Evolutionary conservation across 2,329 filamentous ascomycete species (phyloP), one percentile per base, ranked within the genome.

Genomic region (Botrytis byssoidea): DNA sequence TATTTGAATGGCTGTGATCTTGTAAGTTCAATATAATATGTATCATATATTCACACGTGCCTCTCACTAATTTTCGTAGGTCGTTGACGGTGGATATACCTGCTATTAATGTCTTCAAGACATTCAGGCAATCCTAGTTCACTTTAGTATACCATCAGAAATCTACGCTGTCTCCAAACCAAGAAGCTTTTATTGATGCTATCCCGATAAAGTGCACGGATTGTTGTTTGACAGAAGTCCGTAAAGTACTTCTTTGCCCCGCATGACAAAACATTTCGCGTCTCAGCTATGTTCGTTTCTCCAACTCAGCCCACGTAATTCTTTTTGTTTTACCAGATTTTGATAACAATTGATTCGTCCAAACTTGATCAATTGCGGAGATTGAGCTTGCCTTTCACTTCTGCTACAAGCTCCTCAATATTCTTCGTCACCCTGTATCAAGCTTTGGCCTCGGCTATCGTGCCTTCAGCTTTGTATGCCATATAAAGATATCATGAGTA

Each of bases 1-100:
- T 78, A 78, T 71, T 46, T 79, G 7, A 77, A 75, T 68, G 77
- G 76, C 29, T 77, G 78, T 44, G 76, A 78, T 70, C 76, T 79
- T 64, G 78, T 79, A 70, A 76, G 77, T 76, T 1, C 29, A 51
- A 35, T 32, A 7, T 64, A n/a, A 4, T 5, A 20, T 57, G 18
- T 16, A n/a, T 55, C 8, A 32, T 70, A 14, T 32, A 40, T 60
- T 20, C 32, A 18, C 25, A 7, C 18, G 37, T 40, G 32, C 35
- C 7, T 40, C 37, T 12, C 9, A 65, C 59, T 71, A 42, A 71
- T 35, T 16, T 3, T 42, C 16, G 25, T 40, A 78, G 77, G 76
- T 78, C 48, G 75, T 78, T 32, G 77, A 78, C 65, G 77, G 77
- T 35, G 77, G 77, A 20, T 78, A 78, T 71, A 74, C 74, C 66